Evolutionary conservation across 441 rosid genomes (phyloP).

Genomic region (Brassica balearica): DNA sequence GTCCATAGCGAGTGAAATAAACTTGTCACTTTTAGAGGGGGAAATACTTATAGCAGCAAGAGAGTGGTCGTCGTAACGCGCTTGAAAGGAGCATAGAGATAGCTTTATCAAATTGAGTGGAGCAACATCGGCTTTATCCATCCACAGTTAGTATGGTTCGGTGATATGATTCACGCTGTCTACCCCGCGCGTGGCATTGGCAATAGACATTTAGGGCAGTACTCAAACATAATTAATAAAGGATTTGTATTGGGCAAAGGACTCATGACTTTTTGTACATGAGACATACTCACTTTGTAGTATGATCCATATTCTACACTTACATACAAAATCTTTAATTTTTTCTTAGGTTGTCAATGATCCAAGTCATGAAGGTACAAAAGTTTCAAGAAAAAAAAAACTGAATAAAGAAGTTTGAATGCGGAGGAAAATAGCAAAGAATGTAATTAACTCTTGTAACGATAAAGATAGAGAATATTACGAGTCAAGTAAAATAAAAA

Average conservation of each 20-base stretch:
- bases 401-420: background rate
- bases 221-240: slow-evolving; percentile 23
- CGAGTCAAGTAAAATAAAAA: background rate
- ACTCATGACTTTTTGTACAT: slow-evolving; percentile 36
- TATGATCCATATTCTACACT: slow-evolving; percentile 1
- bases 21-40: slow-evolving; percentile 1
- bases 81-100: background rate
- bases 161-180: background rate
- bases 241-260: slow-evolving; percentile 40
- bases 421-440: slow-evolving; percentile 8
- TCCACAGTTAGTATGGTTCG: slow-evolving; percentile 8
- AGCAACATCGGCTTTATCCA: slow-evolving; percentile 21
- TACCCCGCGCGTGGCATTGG: background rate
- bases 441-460: background rate
- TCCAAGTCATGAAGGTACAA: background rate
- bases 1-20: background rate
- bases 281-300: background rate
- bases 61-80: slow-evolving; percentile 7
- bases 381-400: background rate
- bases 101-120: background rate
- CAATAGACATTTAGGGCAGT: background rate
- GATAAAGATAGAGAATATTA: slow-evolving; percentile 27
- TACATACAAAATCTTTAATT: slow-evolving; percentile 12
- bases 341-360: background rate
- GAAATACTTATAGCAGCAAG: background rate